A percentile compares a stretch with the other conserved stretches of the same genome.
Evolutionary conservation across 306 rosid species (phyloP).

Genomic region (Hippophae gyantsensis): DNA sequence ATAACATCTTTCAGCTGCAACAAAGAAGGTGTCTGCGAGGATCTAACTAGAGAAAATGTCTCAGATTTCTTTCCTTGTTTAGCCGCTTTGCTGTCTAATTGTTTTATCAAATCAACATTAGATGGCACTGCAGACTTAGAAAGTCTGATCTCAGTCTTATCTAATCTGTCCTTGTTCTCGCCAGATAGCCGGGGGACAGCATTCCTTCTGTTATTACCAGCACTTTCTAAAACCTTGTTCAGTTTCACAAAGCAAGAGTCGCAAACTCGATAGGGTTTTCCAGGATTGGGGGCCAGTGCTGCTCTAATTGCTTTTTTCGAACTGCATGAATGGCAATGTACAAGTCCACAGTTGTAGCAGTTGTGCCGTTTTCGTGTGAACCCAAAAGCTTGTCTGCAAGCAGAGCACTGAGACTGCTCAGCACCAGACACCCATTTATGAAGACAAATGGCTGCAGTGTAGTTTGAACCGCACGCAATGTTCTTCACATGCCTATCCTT

Average conservation of each 20-base stretch:
- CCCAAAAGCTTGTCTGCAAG: constrained; percentile 97
- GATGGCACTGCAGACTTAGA: constrained; percentile 65
- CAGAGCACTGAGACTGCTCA: constrained; percentile 94
- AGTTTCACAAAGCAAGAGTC: constrained; percentile 80
- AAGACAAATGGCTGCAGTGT: constrained; percentile 92
- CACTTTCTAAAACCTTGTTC: constrained; percentile 73
- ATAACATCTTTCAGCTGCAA: constrained; percentile 84
- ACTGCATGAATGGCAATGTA: constrained; percentile 97
- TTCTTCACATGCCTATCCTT: constrained; percentile 85
- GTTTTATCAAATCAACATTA: constrained; percentile 92
- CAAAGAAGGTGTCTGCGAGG: constrained; percentile 69
- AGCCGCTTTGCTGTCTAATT: constrained; percentile 86
- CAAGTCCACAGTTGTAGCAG: constrained; percentile 98
- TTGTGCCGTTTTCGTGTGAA: constrained; percentile 96
- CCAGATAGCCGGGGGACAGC: constrained; percentile 79
- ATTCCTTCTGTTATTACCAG: constrained; percentile 47
- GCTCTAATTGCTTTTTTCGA: constrained; percentile 88
- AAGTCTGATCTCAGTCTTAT: constrained; percentile 64
- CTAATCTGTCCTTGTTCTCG: constrained; percentile 91
- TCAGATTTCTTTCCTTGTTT: constrained; percentile 90
- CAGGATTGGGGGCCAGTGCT: constrained; percentile 78
- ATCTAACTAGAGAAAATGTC: constrained; percentile 66
- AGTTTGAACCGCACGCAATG: constrained; percentile 85
- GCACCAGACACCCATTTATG: constrained; percentile 96
- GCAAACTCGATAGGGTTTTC: constrained; percentile 84